Evolutionary conservation across 2,329 filamentous ascomycete species (phyloP), one percentile per base, ranked within the genome.

Genomic region (Metarhizium humberi): DNA sequence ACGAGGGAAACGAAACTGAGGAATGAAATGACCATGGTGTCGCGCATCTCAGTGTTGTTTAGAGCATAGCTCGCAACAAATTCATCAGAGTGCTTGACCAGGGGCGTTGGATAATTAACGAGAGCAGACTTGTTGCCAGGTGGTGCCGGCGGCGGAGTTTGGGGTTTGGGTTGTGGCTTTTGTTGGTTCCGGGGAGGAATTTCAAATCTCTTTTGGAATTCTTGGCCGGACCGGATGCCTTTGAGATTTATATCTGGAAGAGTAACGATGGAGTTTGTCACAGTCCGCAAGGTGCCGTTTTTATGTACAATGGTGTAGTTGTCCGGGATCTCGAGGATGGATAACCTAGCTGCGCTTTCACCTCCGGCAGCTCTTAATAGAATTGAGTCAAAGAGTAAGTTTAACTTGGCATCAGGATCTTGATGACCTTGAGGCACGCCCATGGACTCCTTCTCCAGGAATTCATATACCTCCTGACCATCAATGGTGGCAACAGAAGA

Each of bases 391-490:
- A 63, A 61, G 20, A 63, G 55, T 6, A 32, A 43, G 45, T 63
- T 62, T 48, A 57, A 64, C 46, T 58, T 58, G 11, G 59, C 55
- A 43, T 64, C 62, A 2, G 61, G 58, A 40, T 63, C 62, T 40
- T 64, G 62, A 32, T 38, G 46, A 20, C 11, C 13, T 43, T 43
- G 40, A 16, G 32, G 38, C 16, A 51, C 1, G 20, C 13, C 3
- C 36, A 20, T 40, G 29, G 50, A 38, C 11, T 47, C 42, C n/a
- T 43, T 48, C 34, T 61, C 56, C 1, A 62, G 43, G 40, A 53
- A 61, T 6, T 57, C 51, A 5, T 45, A 18, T 1, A 53, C 56
- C 4, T 59, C 55, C 18, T 61, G 56, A 38, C 56, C 61, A 20
- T 62, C 55, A 52, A 64, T 61, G 2, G 59, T 51, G 4, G 42